These are phyloP conservation scores for Scopulariopsis brevicaulis DNA, from an alignment of 2,329 filamentous ascomycete genomes.

Conservation along the genomic window DNA sequence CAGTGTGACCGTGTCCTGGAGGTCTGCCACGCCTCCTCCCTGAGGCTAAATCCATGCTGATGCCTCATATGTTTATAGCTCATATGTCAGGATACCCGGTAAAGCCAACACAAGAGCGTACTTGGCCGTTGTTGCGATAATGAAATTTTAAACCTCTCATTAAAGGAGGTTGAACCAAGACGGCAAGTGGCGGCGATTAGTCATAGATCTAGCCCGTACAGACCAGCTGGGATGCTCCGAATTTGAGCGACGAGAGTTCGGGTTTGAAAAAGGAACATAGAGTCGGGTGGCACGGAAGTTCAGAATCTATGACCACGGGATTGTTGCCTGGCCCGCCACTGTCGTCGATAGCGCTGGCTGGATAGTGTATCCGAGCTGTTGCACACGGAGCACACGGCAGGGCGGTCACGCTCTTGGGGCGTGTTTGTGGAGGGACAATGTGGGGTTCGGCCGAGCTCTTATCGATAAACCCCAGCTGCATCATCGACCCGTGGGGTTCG, in stretches of 20 bases:
- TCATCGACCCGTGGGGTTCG: not conserved
- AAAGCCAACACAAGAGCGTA: not conserved
- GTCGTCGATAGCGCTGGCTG: too few relatives aligned
- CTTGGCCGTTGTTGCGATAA: not conserved
- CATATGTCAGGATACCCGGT: not conserved
- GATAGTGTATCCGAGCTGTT: too few relatives aligned
- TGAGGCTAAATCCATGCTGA: conserved; percentile 15
- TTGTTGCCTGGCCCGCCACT: too few relatives aligned
- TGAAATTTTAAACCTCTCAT: not conserved
- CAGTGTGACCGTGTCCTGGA: conserved; percentile 23
- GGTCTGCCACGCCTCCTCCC: conserved; percentile 39
- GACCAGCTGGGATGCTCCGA: not conserved
- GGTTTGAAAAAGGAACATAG: too few relatives aligned
- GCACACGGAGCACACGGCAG: too few relatives aligned
- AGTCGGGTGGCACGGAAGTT: too few relatives aligned
- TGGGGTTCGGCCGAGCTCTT: not conserved
- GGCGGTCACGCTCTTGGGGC: too few relatives aligned
- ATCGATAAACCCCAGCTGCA: not conserved
- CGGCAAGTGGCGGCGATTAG: not conserved
- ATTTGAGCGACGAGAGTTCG: too few relatives aligned
- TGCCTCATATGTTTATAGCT: not conserved
- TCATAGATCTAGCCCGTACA: not conserved
- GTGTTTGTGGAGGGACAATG: not conserved
- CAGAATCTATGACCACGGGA: too few relatives aligned
- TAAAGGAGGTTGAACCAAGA: not conserved